A percentile compares a stretch with the other conserved stretches of the same genome.
Conservation (phyloP, 2,329 filamentous ascomycete species). For the Mollisiaceae sp. region DNA sequence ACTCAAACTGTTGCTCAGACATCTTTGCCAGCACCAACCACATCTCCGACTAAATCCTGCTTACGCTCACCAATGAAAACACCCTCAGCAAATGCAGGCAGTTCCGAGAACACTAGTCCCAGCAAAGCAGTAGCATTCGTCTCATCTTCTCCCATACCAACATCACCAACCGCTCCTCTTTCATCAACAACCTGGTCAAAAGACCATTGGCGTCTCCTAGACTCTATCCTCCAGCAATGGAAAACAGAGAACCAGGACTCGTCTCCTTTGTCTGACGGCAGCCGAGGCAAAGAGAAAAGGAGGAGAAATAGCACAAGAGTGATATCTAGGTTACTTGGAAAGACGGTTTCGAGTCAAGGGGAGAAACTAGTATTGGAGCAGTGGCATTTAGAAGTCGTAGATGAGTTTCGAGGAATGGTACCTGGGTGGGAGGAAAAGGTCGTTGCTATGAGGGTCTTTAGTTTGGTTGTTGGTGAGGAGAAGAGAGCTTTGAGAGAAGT, state of each 20-base stretch:
- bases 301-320: constrained; percentile 40
- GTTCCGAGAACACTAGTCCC: constrained; percentile 25
- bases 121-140: constrained; percentile 41
- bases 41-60: constrained; percentile 41
- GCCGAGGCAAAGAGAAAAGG: constrained; percentile 18
- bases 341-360: constrained; percentile 31
- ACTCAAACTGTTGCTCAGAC: constrained; percentile 16
- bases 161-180: constrained; percentile 28
- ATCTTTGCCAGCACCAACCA: constrained; percentile 14
- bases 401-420: constrained; percentile 40
- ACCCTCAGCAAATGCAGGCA: constrained; percentile 14
- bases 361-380: constrained; percentile 40
- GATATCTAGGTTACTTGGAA: constrained; percentile 40
- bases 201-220: constrained; percentile 41
- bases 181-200: constrained; percentile 40
- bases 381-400: constrained; percentile 44
- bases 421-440: constrained; percentile 42
- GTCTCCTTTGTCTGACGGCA: not conserved
- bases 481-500: constrained; percentile 27
- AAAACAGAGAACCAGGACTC: constrained; percentile 32
- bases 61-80: constrained; percentile 40
- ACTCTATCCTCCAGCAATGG: constrained; percentile 38
- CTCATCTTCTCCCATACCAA: constrained; percentile 40
- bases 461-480: constrained; percentile 37
- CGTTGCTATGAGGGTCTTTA: constrained; percentile 42